Evolutionary conservation across 805 yeast species (phyloP).

Genomic region (Schwanniomyces sp.): DNA sequence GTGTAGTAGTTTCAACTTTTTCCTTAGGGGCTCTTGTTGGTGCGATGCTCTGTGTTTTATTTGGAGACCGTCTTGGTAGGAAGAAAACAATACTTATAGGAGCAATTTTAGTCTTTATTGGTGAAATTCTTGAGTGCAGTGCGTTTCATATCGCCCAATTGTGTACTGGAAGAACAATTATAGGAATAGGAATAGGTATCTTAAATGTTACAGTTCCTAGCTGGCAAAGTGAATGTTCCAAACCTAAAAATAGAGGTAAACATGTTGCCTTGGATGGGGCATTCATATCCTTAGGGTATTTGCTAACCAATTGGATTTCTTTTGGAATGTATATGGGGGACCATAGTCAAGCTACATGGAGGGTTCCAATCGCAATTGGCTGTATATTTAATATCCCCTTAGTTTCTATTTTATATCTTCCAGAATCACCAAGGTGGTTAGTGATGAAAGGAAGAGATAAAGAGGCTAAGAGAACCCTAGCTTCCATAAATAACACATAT

Average conservation of each 20-base stretch:
- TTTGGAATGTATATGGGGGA: background rate
- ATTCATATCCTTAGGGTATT: background rate
- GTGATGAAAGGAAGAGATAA: constrained; percentile 30
- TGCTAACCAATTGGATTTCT: background rate
- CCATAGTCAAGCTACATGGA: background rate
- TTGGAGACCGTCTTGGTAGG: background rate
- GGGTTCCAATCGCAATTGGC: background rate
- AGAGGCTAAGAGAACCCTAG: constrained; percentile 19
- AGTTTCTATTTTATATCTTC: constrained; percentile 37
- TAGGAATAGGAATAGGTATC: background rate
- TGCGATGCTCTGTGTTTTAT: background rate
- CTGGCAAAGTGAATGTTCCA: background rate
- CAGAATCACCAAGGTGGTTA: constrained; percentile 51
- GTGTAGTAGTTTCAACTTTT: background rate
- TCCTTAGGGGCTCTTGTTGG: background rate
- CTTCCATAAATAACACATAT: too few relatives aligned
- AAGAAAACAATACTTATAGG: background rate
- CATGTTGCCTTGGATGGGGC: background rate
- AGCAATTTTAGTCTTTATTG: background rate
- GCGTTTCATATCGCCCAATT: background rate
- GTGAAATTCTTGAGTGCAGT: background rate
- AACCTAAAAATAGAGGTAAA: background rate
- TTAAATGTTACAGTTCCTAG: background rate
- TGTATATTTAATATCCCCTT: too few relatives aligned
- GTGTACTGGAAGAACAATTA: background rate